These are phyloP conservation scores for Rhododendron griersonianum DNA, from an alignment of 148 eudicot genomes.

Conservation along the genomic window DNA sequence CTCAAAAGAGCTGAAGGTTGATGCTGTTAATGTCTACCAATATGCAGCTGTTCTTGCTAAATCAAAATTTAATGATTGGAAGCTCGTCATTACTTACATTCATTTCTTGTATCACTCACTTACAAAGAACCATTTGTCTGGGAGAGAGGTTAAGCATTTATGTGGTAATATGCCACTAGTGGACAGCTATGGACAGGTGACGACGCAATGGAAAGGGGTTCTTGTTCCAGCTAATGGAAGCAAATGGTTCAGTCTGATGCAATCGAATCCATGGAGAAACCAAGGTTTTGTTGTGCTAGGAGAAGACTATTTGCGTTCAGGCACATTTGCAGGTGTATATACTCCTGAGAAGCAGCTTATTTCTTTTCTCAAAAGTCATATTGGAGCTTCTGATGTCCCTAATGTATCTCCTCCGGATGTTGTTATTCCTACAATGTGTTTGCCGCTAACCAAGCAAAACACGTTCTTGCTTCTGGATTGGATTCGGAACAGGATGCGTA, in stretches of 20 bases:
- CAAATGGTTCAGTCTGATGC: conserved; percentile 48
- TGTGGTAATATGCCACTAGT: conserved; percentile 41
- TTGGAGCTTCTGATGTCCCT: conserved; percentile 55
- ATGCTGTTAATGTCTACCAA: conserved; percentile 5
- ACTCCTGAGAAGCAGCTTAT: conserved; percentile 26
- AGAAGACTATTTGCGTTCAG: conserved; percentile 40
- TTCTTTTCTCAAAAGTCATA: conserved; percentile 25
- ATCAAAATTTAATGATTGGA: not conserved
- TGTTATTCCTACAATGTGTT: conserved; percentile 22
- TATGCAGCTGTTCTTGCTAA: conserved; percentile 8
- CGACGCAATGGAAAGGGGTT: conserved; percentile 10
- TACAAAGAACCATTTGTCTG: conserved; percentile 5
- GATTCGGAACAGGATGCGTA: no score
- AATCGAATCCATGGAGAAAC: conserved; percentile 47
- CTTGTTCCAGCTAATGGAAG: conserved; percentile 63
- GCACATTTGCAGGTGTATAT: conserved; percentile 25
- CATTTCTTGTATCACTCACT: conserved; percentile 23
- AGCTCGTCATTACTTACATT: conserved; percentile 9
- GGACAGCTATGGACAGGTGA: conserved; percentile 26
- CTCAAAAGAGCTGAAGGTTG: conserved; percentile 5
- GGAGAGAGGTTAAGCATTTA: conserved; percentile 5
- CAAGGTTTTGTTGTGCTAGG: conserved; percentile 42
- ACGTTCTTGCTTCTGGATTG: no score
- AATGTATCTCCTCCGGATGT: conserved; percentile 29
- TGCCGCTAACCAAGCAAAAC: conserved; percentile 42